These are phyloP conservation scores for Phytophthora boehmeriae DNA, from an alignment of 352 stramenopile species.

Conservation along the genomic window DNA sequence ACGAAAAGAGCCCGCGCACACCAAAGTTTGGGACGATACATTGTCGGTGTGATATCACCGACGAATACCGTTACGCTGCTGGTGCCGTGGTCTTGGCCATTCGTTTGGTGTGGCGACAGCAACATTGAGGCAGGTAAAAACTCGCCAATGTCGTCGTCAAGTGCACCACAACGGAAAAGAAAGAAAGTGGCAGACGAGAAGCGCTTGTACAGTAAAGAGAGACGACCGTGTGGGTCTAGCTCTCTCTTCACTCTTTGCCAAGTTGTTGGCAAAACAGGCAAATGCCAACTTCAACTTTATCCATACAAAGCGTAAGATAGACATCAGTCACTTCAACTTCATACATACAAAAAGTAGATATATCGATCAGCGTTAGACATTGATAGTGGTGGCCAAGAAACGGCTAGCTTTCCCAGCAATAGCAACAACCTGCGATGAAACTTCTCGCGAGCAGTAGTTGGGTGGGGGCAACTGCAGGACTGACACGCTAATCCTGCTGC, in stretches of 20 bases:
- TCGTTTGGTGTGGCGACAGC: too few relatives aligned
- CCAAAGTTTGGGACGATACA: too few relatives aligned
- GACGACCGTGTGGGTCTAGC: background rate
- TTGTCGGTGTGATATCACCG: too few relatives aligned
- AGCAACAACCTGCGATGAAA: background rate
- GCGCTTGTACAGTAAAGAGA: too few relatives aligned
- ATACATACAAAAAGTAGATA: background rate
- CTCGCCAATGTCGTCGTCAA: background rate
- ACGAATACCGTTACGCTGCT: too few relatives aligned
- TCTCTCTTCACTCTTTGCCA: background rate
- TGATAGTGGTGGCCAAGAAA: background rate
- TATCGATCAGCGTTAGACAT: background rate
- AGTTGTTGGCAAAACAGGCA: background rate
- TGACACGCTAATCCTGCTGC: background rate
- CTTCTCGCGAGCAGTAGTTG: background rate
- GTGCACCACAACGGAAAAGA: background rate
- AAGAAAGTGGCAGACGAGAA: too few relatives aligned
- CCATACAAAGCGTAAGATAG: background rate
- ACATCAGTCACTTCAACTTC: too few relatives aligned
- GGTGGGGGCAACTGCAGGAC: background rate
- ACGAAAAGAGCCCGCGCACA: too few relatives aligned
- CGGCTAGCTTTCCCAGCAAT: background rate
- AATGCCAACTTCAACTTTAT: conserved; percentile 1
- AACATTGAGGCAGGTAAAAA: too few relatives aligned
- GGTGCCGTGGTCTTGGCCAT: too few relatives aligned